Base-by-base conservation (phyloP, 2,329 filamentous ascomycete genomes). In the Aureobasidium vineae region DNA sequence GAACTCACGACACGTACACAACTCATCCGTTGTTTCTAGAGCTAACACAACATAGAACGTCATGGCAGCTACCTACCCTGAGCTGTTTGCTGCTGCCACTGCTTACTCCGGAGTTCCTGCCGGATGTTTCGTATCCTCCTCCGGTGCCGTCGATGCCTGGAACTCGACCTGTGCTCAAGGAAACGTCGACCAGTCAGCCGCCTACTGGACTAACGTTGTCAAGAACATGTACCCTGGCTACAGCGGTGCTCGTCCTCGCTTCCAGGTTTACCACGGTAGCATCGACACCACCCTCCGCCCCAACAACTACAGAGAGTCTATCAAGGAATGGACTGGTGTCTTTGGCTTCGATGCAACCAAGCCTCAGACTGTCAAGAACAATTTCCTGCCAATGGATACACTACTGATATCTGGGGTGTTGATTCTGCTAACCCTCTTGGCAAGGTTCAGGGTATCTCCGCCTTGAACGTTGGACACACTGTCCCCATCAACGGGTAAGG, bases 181-280 rank as follows among this genome's bases (percentile, higher is more conserved):
- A 3, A 74, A 81, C 50, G 74, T 82, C 61, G 77, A 77, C 60
- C 76, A 78, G 26, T 80, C 80, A 0, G 77, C 80, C 1, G 73
- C 79, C 68, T 75, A 81, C 63, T 86, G 84, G 83, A 80, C 80
- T 13, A 76, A 79, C 68, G 75, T 79, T 28, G 83, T 80, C 15
- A 73, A 76, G 31, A 75, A 70, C 47, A 85, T 84, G 79, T 81
- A 84, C 70, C 80, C 82, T 0, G 80, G 78, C 5, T 85, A 85
- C 71, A 76, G 74, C 19, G 83, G 84, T 2, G 65, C 78, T 0
- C 77, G 83, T 2, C 84, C 85, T 2, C 80, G 79, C 65, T 83
- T 87, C 80, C 82, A 85, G 72, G 80, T 86, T 71, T 86, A 82
- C 77, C 85, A 87, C 71, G 85, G 85, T 47, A 81, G 79, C 43